Evolutionary conservation across 371 early-diverging fungal genomes (phyloP).

Genomic region (Circinella umbellata): DNA sequence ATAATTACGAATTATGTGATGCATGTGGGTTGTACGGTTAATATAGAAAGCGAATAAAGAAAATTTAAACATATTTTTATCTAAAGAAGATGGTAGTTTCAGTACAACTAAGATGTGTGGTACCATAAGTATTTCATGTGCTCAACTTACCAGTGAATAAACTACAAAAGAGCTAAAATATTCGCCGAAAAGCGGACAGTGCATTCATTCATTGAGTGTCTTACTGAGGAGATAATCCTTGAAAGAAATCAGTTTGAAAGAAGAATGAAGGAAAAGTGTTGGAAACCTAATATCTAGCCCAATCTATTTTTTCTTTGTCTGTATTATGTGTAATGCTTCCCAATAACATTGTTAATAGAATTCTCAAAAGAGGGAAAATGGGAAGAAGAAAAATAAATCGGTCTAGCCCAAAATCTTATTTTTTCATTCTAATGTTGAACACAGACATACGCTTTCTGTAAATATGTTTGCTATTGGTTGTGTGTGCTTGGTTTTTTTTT

Average conservation of each 20-base stretch:
- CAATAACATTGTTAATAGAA: neutral
- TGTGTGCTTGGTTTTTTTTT: too few relatives aligned
- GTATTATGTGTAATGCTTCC: too few relatives aligned
- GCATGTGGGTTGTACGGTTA: slow-evolving; percentile 5
- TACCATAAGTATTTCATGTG: slow-evolving; percentile 11
- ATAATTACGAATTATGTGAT: neutral
- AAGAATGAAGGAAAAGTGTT: too few relatives aligned
- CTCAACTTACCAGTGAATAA: neutral
- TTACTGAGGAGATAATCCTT: too few relatives aligned
- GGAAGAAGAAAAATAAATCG: neutral
- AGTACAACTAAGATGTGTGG: slow-evolving; percentile 3
- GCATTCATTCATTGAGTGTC: neutral
- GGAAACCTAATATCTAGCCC: too few relatives aligned
- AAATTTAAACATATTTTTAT: too few relatives aligned
- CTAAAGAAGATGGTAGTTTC: neutral
- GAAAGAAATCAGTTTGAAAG: too few relatives aligned
- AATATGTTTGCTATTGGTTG: too few relatives aligned
- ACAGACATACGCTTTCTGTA: neutral
- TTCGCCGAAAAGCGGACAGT: slow-evolving; percentile 9
- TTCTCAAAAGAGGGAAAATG: neutral
- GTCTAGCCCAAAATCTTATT: slow-evolving; percentile 1
- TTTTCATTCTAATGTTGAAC: slow-evolving; percentile 4
- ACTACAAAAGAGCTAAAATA: neutral
- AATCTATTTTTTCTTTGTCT: too few relatives aligned
- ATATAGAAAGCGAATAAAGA: neutral